These are phyloP conservation scores for Silene latifolia DNA, from an alignment of 148 eudicot genomes.

Conservation along the genomic window DNA sequence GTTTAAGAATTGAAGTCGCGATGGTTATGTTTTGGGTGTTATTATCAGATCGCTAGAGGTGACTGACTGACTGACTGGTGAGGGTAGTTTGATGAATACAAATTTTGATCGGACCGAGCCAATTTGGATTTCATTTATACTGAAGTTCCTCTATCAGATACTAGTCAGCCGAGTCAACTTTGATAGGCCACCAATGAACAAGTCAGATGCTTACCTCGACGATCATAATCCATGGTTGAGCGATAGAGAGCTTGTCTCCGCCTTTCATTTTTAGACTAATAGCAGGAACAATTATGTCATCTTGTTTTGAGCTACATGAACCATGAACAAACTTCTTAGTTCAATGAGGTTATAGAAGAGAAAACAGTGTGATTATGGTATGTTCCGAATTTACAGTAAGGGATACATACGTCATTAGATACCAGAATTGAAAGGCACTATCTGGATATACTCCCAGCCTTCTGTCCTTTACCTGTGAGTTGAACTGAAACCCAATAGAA, in stretches of 20 bases:
- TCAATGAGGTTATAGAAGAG: not conserved
- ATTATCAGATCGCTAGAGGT: too few species aligned
- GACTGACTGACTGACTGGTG: too few species aligned
- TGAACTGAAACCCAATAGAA: constrained; percentile 38
- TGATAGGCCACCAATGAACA: not conserved
- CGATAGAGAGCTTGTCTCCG: constrained; percentile 42
- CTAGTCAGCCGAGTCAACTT: too few species aligned
- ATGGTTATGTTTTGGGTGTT: too few species aligned
- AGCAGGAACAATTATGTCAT: constrained; percentile 26
- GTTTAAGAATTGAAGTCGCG: too few species aligned
- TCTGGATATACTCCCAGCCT: constrained; percentile 29
- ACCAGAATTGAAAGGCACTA: constrained; percentile 55
- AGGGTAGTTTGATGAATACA: too few species aligned
- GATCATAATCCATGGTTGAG: constrained; percentile 32
- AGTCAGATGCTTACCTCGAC: constrained; percentile 25
- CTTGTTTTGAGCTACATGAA: constrained; percentile 46
- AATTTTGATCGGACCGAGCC: too few species aligned
- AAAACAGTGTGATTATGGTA: not conserved
- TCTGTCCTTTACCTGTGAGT: constrained; percentile 43
- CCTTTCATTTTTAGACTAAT: constrained; percentile 73
- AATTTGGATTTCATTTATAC: too few species aligned
- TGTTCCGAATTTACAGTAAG: not conserved
- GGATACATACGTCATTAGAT: constrained; percentile 35
- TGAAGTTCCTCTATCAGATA: not conserved
- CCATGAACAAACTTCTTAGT: not conserved